Evolutionary conservation across 2,329 filamentous ascomycete genomes (phyloP).

Genomic region (Claviceps arundinis): DNA sequence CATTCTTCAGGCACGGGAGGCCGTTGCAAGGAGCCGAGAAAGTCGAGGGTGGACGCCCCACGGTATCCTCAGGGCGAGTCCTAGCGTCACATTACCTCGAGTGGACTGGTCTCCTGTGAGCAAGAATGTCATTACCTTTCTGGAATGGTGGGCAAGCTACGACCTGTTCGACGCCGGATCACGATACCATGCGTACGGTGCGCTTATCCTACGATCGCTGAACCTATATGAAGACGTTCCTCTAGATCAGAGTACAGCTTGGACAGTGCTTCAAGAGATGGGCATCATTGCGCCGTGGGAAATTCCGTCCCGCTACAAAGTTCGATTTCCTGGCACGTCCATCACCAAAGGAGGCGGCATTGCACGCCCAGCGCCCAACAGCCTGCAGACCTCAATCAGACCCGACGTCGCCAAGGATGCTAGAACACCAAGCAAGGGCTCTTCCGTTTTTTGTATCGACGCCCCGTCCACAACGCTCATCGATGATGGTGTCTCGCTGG

Average conservation of each 20-base stretch:
- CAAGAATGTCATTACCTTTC: constrained; percentile 47
- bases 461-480: constrained; percentile 52
- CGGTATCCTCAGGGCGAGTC: constrained; percentile 28
- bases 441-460: constrained; percentile 63
- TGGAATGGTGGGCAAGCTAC: constrained; percentile 54
- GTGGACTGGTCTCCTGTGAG: constrained; percentile 17
- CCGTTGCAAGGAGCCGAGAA: constrained; percentile 39
- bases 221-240: constrained; percentile 41
- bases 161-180: constrained; percentile 38
- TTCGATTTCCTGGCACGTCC: constrained; percentile 36
- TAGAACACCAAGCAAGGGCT: constrained; percentile 44
- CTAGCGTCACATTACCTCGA: constrained; percentile 11
- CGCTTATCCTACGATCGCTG: constrained; percentile 48
- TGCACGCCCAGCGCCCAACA: constrained; percentile 18
- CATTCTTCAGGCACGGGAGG: constrained; percentile 30
- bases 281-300: constrained; percentile 61
- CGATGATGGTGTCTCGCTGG: constrained; percentile 67
- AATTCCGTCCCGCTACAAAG: constrained; percentile 48
- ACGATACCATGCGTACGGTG: constrained; percentile 46
- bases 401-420: constrained; percentile 32
- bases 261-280: constrained; percentile 63
- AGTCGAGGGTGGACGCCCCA: constrained; percentile 34
- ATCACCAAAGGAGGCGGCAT: constrained; percentile 31
- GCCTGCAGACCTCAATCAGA: constrained; percentile 21
- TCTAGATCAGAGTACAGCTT: constrained; percentile 32